A percentile compares a stretch with the other conserved stretches of the same genome.
Evolutionary conservation across 306 rosid species (phyloP).

Genomic region (Vigna reflexopilosa): DNA sequence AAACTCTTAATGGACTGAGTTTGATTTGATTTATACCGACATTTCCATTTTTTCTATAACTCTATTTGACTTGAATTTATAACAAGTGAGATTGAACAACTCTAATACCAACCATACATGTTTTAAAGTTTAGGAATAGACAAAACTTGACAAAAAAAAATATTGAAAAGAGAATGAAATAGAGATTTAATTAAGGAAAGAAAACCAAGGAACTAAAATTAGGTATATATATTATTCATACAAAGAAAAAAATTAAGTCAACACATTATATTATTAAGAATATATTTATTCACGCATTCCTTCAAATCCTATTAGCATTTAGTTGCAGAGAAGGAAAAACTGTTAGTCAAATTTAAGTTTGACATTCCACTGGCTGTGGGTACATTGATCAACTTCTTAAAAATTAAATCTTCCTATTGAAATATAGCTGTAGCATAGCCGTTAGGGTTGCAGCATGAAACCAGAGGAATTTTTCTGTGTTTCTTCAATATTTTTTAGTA

Average conservation of each 20-base stretch:
- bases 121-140: too few species aligned
- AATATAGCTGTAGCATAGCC: not conserved
- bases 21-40: too few species aligned
- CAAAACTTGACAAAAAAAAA: too few species aligned
- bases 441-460: not conserved
- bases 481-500: too few species aligned
- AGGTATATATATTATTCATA: not conserved
- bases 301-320: too few species aligned
- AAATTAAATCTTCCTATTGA: not conserved
- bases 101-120: too few species aligned
- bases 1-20: too few species aligned
- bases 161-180: not conserved
- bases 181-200: not conserved
- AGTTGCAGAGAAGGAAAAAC: not conserved
- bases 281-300: not conserved
- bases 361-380: not conserved
- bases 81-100: too few species aligned
- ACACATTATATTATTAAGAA: too few species aligned
- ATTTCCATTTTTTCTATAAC: too few species aligned
- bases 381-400: constrained; percentile 1
- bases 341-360: not conserved
- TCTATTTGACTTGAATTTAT: too few species aligned
- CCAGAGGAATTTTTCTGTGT: not conserved
- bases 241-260: not conserved
- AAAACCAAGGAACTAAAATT: not conserved